Evolutionary conservation across 208 protist genomes (phyloP), one percentile per base, ranked within the genome.

Genomic region (Leishmania major): DNA sequence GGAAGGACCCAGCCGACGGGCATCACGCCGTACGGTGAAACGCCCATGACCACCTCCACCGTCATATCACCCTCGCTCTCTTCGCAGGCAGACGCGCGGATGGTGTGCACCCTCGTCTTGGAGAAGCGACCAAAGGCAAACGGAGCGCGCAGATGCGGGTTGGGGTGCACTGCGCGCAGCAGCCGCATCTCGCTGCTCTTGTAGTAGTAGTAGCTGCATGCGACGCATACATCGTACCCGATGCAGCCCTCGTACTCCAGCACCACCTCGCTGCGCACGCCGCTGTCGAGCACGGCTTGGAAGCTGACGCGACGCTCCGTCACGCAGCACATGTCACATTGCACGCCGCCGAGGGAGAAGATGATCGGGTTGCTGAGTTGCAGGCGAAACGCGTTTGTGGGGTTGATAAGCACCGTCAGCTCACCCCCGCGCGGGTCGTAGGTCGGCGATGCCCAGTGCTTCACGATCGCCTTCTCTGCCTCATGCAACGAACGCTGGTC

Each of bases 171-270:
- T 2, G 82, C 79, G n/a, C 83, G 85, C 55, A 82, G 80, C 70
- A 93, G 67, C 59, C 85, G 75, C 66, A 80, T 53, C 35, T 70
- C 73, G 25, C 87, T 80, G 22, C 66, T 60, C 49, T 85, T 85
- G 80, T 87, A 93, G 59, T 87, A 87, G 40, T 84, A 82, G n/a
- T 85, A 75, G 35, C 85, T 82, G 77, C 89, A 93, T 22, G 79
- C 83, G 15, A 93, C 43, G 77, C 89, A 93, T 51, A 91, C 79
- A 69, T 93, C 87, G 62, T 86, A 88, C 28, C 85, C 85, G 22
- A 77, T 57, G 43, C 77, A 84, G 40, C 64, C 75, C 45, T 84
- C 69, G 57, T 73, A 78, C 25, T 69, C 70, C 22, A 88, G 37
- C 0, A 81, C 59, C 22, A 85, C 71, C 51, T 75, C 73, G 47